These are phyloP conservation scores for Mycena metata DNA, from an alignment of 768 basidiomycete species.

Conservation along the genomic window DNA sequence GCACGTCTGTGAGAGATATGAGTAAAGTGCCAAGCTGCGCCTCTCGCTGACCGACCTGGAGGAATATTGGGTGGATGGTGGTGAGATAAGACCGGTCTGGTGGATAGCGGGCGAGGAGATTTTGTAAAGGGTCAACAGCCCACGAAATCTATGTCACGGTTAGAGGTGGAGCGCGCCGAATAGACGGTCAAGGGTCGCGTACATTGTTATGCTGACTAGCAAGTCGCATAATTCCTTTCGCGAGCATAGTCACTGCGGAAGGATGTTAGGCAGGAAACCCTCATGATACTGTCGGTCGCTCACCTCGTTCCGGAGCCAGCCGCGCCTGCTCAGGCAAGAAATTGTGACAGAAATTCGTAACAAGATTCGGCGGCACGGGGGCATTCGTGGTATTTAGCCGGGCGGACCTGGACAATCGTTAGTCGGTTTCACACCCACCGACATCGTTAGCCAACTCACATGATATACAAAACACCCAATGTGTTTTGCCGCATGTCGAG, in stretches of 20 bases:
- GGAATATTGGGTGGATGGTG: conserved; percentile 76
- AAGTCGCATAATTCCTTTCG: conserved; percentile 69
- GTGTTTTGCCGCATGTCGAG: conserved; percentile 71
- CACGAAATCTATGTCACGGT: conserved; percentile 45
- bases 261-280: neutral
- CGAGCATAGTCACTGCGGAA: conserved; percentile 73
- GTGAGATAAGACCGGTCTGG: conserved; percentile 72
- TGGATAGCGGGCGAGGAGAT: conserved; percentile 74
- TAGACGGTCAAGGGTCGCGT: conserved; percentile 40
- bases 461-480: conserved; percentile 76
- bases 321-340: conserved; percentile 77
- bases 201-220: conserved; percentile 68
- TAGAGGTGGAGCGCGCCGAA: conserved; percentile 1
- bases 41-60: conserved; percentile 67
- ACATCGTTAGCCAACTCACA: conserved; percentile 61
- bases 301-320: conserved; percentile 78
- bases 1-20: conserved; percentile 62
- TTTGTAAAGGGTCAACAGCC: conserved; percentile 70
- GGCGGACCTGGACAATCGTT: conserved; percentile 61
- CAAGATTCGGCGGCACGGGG: conserved; percentile 55
- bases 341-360: conserved; percentile 70
- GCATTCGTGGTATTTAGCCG: conserved; percentile 60
- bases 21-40: neutral
- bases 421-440: neutral
- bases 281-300: neutral